phyloP scores from a whole-genome alignment of 2,329 filamentous ascomycete genomes.

The Fusarium euwallaceae region DNA sequence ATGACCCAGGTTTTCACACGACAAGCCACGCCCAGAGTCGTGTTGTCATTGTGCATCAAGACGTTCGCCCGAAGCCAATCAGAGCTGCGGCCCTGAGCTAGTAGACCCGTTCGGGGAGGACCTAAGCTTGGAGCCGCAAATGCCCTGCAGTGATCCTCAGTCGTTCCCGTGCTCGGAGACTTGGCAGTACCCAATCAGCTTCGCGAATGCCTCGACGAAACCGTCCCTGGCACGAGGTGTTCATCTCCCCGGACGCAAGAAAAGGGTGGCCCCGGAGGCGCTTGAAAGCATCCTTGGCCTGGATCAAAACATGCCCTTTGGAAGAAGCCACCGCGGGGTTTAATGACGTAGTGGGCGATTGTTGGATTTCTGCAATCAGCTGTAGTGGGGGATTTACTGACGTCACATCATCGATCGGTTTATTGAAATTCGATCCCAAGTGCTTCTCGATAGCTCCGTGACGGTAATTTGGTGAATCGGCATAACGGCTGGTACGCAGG shows the following conservation, averaged over 20 bases:
- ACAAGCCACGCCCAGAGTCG: conserved; percentile 31
- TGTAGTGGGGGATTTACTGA: conserved; percentile 20
- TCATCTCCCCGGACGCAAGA: conserved; percentile 28
- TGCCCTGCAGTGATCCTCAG: conserved; percentile 37
- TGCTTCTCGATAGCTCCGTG: conserved; percentile 12
- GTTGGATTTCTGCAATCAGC: conserved; percentile 11
- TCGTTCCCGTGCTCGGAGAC: conserved; percentile 29
- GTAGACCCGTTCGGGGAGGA: conserved; percentile 6
- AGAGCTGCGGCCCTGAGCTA: conserved; percentile 12
- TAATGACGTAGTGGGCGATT: conserved; percentile 32
- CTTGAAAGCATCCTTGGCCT: conserved; percentile 20
- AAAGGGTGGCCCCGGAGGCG: conserved; percentile 22
- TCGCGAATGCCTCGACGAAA: background rate
- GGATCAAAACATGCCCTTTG: conserved; percentile 19
- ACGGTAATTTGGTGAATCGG: background rate
- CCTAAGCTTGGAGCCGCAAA: conserved; percentile 29
- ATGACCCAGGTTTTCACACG: conserved; percentile 14
- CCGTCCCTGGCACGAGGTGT: conserved; percentile 6
- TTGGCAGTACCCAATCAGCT: conserved; percentile 25
- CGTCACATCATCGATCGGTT: conserved; percentile 29
- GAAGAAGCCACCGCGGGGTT: conserved; percentile 19
- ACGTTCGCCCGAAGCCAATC: conserved; percentile 22
- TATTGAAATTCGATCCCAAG: background rate
- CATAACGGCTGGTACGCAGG: conserved; percentile 20
- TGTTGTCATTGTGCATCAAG: conserved; percentile 42